Conservation (phyloP, 805 yeast genomes). For the Danielozyma ontarioensis region DNA sequence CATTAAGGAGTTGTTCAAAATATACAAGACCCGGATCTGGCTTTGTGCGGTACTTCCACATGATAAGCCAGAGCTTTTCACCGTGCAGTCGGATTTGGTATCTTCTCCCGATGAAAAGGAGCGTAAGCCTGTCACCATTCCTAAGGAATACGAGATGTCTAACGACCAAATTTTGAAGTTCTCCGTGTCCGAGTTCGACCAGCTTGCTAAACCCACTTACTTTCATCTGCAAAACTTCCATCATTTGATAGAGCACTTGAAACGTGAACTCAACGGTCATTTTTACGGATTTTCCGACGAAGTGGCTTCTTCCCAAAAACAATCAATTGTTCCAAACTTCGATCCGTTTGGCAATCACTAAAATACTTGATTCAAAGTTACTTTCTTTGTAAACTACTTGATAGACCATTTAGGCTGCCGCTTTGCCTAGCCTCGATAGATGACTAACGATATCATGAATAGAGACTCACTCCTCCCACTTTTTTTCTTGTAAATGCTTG, state of each 20-base stretch:
- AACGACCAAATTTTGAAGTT: constrained; percentile 39
- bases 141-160: constrained; percentile 34
- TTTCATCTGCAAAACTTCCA: constrained; percentile 49
- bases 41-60: constrained; percentile 42
- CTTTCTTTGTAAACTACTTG: neutral
- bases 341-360: neutral
- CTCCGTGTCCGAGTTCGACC: constrained; percentile 38
- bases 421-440: too few species aligned
- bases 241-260: constrained; percentile 42
- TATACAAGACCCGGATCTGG: constrained; percentile 45
- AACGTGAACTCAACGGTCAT: constrained; percentile 35
- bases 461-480: too few species aligned
- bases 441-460: too few species aligned
- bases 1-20: constrained; percentile 40
- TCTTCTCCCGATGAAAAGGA: constrained; percentile 5
- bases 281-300: constrained; percentile 35
- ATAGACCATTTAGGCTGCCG: neutral
- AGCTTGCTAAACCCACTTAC: constrained; percentile 38
- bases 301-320: neutral
- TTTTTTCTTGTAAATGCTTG: too few species aligned
- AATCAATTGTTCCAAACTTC: neutral
- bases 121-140: constrained; percentile 12
- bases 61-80: constrained; percentile 30
- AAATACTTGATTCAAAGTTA: too few species aligned
- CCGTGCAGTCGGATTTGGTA: constrained; percentile 3